Conservation (phyloP, 306 rosid genomes). For the Medicago lupulina region DNA sequence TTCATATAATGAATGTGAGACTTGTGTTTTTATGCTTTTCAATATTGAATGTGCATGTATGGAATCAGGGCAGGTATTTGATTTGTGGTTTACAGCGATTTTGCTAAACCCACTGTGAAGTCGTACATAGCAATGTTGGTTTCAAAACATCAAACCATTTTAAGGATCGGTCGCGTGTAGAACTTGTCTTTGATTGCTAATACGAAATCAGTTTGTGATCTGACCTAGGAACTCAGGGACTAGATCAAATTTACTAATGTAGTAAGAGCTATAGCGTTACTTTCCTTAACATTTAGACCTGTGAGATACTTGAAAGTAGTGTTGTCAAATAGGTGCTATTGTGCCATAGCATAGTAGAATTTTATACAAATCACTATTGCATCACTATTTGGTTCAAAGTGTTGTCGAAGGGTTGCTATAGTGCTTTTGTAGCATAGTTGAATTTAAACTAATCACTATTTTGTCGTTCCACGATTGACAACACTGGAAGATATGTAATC, state of each 20-base stretch:
- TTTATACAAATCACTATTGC: background rate
- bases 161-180: background rate
- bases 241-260: background rate
- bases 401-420: background rate
- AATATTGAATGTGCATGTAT: background rate
- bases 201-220: slow-evolving; percentile 25
- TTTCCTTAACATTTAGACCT: background rate
- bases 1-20: background rate
- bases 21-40: background rate
- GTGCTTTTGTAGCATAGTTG: background rate
- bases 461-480: background rate
- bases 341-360: background rate
- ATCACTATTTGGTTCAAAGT: background rate
- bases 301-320: background rate
- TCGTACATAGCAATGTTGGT: background rate
- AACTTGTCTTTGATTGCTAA: slow-evolving; percentile 27
- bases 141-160: slow-evolving; percentile 6
- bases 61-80: background rate
- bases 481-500: background rate
- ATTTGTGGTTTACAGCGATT: background rate
- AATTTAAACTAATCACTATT: background rate
- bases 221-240: background rate
- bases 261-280: background rate
- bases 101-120: background rate
- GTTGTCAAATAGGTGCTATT: background rate